Percentiles rank a stretch among this genome's conserved stretches.
Evolutionary conservation across 306 rosid genomes (phyloP).

Genomic region (Ormosia emarginata): DNA sequence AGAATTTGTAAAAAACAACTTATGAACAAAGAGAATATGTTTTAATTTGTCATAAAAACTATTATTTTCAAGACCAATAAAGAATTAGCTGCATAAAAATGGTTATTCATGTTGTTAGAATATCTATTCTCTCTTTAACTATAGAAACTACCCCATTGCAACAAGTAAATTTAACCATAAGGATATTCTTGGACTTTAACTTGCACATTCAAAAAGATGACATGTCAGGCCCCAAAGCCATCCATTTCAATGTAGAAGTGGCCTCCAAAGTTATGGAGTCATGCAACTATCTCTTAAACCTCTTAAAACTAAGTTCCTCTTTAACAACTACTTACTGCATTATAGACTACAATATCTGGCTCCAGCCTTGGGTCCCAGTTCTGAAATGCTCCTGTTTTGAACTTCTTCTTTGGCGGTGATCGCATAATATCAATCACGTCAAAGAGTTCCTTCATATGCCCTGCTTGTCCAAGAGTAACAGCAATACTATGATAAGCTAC

Average conservation of each 20-base stretch:
- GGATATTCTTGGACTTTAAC: not conserved
- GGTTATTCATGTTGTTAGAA: not conserved
- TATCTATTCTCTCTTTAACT: constrained; percentile 3
- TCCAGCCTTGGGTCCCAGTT: constrained; percentile 91
- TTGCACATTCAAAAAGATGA: constrained; percentile 7
- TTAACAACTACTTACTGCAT: constrained; percentile 62
- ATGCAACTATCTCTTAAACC: constrained; percentile 6
- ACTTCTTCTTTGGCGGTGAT: constrained; percentile 77
- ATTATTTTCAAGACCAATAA: not conserved
- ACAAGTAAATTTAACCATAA: not conserved
- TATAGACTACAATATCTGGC: constrained; percentile 78
- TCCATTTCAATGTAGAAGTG: not conserved
- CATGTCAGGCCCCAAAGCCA: constrained; percentile 7
- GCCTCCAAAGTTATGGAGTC: constrained; percentile 5
- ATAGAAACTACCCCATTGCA: not conserved
- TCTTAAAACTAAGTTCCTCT: constrained; percentile 2
- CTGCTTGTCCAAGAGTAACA: constrained; percentile 94
- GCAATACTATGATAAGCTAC: constrained; percentile 89
- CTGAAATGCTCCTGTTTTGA: constrained; percentile 66
- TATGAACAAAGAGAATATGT: not conserved
- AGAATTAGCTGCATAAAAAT: constrained; percentile 16
- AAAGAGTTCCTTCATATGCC: constrained; percentile 87
- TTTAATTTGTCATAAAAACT: constrained; percentile 1
- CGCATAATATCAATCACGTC: constrained; percentile 84
- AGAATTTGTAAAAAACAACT: not conserved